Base-by-base conservation (phyloP, 202 grass and related monocot genomes). In the Schoenoplectus tabernaemontani region DNA sequence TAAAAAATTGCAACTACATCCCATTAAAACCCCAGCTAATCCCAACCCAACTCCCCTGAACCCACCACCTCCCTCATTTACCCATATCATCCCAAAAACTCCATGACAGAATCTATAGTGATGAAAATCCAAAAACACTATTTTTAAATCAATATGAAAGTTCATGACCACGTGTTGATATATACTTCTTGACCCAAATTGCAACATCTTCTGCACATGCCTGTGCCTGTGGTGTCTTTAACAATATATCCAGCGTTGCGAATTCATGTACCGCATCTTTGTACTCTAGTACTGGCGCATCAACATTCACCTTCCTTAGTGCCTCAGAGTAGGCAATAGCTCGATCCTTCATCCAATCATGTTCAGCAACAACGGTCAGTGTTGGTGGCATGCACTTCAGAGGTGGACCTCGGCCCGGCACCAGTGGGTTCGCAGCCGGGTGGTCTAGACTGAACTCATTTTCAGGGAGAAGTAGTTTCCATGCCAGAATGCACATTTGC, bases 121-220 rank as follows among this genome's bases (percentile, higher is more conserved):
- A 80, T 81, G 17, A 69, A 67, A 84, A 77, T 42, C 77, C 7
- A 15, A 32, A 47, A 42, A 16, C 22, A 57, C 46, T 63, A 41
- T 51, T 39, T 59, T 22, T 10, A 58, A 63, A 84, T 78, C 84
- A 92, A 89, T 89, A 92, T 7, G 87, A 89, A 23, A 92, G 80
- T 60, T 89, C 90, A 78, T 92, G 90, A 24, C 90, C 90, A 8
- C 90, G 87, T 48, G 88, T 74, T 79, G 90, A 89, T 58, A 92
- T 92, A 84, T 92, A 89, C 76, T 92, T 92, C 85, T 92, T 92
- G 61, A 92, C 85, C 90, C 90, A 92, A 83, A 92, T 89, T 7
- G 87, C 84, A 15, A 92, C 88, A 75, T 92, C 90, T 48, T 92
- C 90, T 23, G 87, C 79, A 10, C 90, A 92, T 15, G 90, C 90